Evolutionary conservation across 129 eudicot species (phyloP), one percentile per base, ranked within the genome.

Genomic region (Ambrosia trifida): DNA sequence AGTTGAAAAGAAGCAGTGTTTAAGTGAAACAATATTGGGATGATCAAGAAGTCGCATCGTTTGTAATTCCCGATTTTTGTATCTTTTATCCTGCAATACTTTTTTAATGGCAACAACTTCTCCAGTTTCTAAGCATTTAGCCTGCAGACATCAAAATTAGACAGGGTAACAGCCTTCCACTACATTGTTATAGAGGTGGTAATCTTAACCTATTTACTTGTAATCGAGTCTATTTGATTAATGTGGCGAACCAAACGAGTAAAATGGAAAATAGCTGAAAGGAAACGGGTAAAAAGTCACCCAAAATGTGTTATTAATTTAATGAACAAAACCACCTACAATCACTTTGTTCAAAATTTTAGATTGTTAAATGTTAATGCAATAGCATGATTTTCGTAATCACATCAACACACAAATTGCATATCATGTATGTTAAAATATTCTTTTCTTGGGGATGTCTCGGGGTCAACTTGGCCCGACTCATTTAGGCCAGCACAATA

Each of bases 31-130:
- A 40, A 90, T 91, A 78, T 90, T 90, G 11, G 95, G 91, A 68
- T 90, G 97, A 78, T 90, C 91, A 44, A 90, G 91, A 70, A 90
- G 91, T 35, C 97, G 87, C 97, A 85, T 87, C 35, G 95, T 87
- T 50, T 90, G 97, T 75, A 90, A 57, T 80, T 90, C 97, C 35
- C 97, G 78, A 62, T 90, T 90, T 72, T 85, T 90, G 76, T 90
- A 90, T 81, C 97, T 84, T 80, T 85, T 90, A 66, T 90, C 95
- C 69, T 90, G 91, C 59, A 88, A 84, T 50, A 88, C 96, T 87
- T 88, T 88, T 73, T 88, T 88, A 30, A 88, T 88, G 36, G 96
- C 96, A 73, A 88, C 91, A 64, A 87, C 82, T 80, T 89, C 96
- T 52, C 91, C 96, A 20, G 87, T 83, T 71, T 90, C 97, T 59